Evolutionary conservation across 352 stramenopile genomes (phyloP).

Genomic region (Phytophthora multivora): DNA sequence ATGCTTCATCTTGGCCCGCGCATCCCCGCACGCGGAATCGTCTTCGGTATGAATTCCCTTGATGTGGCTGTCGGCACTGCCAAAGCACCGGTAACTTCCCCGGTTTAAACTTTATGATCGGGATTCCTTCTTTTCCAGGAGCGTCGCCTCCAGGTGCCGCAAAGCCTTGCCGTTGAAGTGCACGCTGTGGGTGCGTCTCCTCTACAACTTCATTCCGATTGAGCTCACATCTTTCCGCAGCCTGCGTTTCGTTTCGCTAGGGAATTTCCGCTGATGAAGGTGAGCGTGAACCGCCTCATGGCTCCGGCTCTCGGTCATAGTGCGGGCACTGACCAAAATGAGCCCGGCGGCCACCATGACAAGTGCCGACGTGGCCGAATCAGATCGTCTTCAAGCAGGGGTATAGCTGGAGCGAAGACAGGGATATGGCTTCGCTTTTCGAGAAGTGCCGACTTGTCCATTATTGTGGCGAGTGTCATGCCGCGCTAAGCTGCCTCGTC

Average conservation of each 20-base stretch:
- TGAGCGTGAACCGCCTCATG: background rate
- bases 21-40: constrained; percentile 7
- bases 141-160: background rate
- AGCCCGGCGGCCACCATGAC: constrained; percentile 7
- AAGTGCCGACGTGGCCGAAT: constrained; percentile 32
- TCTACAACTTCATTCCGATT: background rate
- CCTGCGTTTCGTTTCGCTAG: constrained; percentile 24
- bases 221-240: constrained; percentile 7
- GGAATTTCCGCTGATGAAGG: constrained; percentile 24
- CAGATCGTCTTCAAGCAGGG: constrained; percentile 10
- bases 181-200: background rate
- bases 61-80: constrained; percentile 1
- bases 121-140: constrained; percentile 1
- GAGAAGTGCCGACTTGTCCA: background rate
- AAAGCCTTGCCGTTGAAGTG: constrained; percentile 24
- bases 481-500: constrained; percentile 11
- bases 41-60: constrained; percentile 7
- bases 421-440: constrained; percentile 8
- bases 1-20: constrained; percentile 1
- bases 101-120: no score
- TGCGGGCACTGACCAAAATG: background rate
- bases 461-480: no score
- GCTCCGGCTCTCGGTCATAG: constrained; percentile 26
- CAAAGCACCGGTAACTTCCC: constrained; percentile 16
- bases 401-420: constrained; percentile 3